These are phyloP conservation scores for Myochromella boudieri DNA, from an alignment of 768 basidiomycete species.

Conservation along the genomic window DNA sequence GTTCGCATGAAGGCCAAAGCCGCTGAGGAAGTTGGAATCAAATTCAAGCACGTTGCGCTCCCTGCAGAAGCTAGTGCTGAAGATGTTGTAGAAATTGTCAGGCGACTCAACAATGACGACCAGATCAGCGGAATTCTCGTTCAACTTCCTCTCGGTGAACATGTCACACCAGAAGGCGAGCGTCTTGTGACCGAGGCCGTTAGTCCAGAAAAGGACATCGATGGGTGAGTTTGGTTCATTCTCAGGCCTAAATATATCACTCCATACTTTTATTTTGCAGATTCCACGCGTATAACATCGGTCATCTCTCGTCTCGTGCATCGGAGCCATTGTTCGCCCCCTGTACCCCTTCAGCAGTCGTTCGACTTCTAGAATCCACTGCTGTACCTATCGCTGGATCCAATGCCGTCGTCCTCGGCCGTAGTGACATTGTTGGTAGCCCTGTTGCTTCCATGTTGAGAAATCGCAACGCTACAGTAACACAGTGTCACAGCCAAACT, in stretches of 20 bases:
- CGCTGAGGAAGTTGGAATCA: slow-evolving; percentile 90
- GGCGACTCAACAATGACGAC: slow-evolving; percentile 81
- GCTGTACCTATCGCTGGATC: slow-evolving; percentile 74
- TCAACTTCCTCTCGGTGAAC: slow-evolving; percentile 88
- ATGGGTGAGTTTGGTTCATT: slow-evolving; percentile 61
- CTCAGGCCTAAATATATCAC: slow-evolving; percentile 5
- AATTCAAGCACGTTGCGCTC: slow-evolving; percentile 75
- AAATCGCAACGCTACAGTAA: slow-evolving; percentile 92
- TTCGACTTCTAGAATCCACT: slow-evolving; percentile 88
- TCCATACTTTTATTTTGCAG: slow-evolving; percentile 36
- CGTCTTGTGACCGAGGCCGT: slow-evolving; percentile 93
- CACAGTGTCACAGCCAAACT: slow-evolving; percentile 94
- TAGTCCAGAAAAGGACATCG: slow-evolving; percentile 93
- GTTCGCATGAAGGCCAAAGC: slow-evolving; percentile 98
- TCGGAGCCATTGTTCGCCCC: slow-evolving; percentile 88
- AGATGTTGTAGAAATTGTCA: slow-evolving; percentile 74
- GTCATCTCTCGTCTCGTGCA: slow-evolving; percentile 88
- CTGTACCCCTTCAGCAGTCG: slow-evolving; percentile 93
- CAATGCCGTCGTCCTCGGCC: slow-evolving; percentile 89
- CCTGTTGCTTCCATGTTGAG: slow-evolving; percentile 91
- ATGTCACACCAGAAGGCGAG: slow-evolving; percentile 80
- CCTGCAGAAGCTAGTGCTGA: slow-evolving; percentile 70
- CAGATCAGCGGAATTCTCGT: slow-evolving; percentile 88
- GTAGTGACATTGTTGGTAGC: slow-evolving; percentile 96
- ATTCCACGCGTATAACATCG: slow-evolving; percentile 98